These are phyloP conservation scores for Fusarium ramigenum DNA, from an alignment of 2,329 filamentous ascomycete genomes.

Conservation along the genomic window DNA sequence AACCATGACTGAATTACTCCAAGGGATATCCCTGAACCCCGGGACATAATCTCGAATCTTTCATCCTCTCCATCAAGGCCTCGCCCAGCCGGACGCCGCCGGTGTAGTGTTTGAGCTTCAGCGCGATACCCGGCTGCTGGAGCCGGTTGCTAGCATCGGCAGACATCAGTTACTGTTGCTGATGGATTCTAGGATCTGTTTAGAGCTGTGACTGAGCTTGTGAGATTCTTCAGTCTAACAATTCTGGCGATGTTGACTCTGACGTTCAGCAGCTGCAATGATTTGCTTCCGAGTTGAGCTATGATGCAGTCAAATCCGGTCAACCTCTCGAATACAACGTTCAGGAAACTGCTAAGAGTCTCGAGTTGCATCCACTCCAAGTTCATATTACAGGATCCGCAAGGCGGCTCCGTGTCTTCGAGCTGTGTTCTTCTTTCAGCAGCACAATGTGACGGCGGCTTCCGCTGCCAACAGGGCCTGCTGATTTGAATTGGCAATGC, in stretches of 20 bases:
- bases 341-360: conserved; percentile 14
- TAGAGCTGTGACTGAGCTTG: conserved; percentile 4
- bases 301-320: conserved; percentile 12
- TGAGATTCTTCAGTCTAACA: conserved; percentile 3
- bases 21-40: conserved; percentile 40
- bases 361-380: conserved; percentile 22
- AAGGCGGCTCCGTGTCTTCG: conserved; percentile 35
- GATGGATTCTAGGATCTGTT: not conserved
- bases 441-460: conserved; percentile 31
- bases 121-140: conserved; percentile 35
- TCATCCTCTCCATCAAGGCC: conserved; percentile 35
- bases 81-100: conserved; percentile 41
- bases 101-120: conserved; percentile 39
- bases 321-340: conserved; percentile 13
- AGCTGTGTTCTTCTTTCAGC: conserved; percentile 18
- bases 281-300: not conserved
- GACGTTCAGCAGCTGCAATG: not conserved
- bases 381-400: conserved; percentile 34
- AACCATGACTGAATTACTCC: conserved; percentile 18
- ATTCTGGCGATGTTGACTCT: not conserved
- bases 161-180: conserved; percentile 11
- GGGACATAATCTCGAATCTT: conserved; percentile 42
- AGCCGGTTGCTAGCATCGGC: conserved; percentile 39
- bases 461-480: conserved; percentile 35
- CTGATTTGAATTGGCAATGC: conserved; percentile 27